Evolutionary conservation across 192 early-diverging fungal species (phyloP).

Genomic region (Mortierella antarctica): DNA sequence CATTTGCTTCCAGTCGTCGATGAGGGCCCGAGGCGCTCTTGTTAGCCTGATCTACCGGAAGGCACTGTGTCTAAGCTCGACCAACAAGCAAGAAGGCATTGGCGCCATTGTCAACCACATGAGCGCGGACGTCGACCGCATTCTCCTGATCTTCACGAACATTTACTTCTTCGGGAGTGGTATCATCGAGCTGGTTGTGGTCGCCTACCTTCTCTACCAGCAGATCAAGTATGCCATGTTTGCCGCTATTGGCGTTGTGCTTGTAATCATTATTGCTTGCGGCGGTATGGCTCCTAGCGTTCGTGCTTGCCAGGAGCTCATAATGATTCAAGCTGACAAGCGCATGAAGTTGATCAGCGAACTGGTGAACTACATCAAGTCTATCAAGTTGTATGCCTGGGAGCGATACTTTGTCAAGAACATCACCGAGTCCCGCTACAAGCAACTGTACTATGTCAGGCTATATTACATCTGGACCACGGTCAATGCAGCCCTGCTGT

Average conservation of each 20-base stretch:
- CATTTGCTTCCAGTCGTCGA: conserved; percentile 75
- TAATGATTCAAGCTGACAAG: conserved; percentile 76
- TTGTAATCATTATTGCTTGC: conserved; percentile 71
- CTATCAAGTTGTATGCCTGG: conserved; percentile 87
- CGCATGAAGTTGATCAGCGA: conserved; percentile 79
- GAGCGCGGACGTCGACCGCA: conserved; percentile 53
- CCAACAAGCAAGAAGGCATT: conserved; percentile 70
- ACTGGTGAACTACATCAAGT: conserved; percentile 74
- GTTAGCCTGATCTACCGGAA: conserved; percentile 76
- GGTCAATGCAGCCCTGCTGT: background rate
- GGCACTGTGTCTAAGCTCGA: conserved; percentile 67
- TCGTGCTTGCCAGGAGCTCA: conserved; percentile 64
- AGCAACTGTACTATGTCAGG: conserved; percentile 62
- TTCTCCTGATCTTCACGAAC: conserved; percentile 62
- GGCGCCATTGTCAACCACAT: conserved; percentile 76
- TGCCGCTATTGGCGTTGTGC: conserved; percentile 77
- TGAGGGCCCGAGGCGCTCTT: conserved; percentile 66
- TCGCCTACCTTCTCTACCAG: conserved; percentile 72
- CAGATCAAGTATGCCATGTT: conserved; percentile 73
- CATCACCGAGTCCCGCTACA: conserved; percentile 60
- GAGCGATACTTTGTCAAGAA: conserved; percentile 67
- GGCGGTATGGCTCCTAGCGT: conserved; percentile 59
- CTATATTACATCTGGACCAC: conserved; percentile 65
- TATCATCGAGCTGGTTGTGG: conserved; percentile 74
- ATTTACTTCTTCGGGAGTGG: conserved; percentile 69